These are phyloP conservation scores for Fistulinella prunicolor DNA, from an alignment of 768 basidiomycete genomes.

Conservation along the genomic window DNA sequence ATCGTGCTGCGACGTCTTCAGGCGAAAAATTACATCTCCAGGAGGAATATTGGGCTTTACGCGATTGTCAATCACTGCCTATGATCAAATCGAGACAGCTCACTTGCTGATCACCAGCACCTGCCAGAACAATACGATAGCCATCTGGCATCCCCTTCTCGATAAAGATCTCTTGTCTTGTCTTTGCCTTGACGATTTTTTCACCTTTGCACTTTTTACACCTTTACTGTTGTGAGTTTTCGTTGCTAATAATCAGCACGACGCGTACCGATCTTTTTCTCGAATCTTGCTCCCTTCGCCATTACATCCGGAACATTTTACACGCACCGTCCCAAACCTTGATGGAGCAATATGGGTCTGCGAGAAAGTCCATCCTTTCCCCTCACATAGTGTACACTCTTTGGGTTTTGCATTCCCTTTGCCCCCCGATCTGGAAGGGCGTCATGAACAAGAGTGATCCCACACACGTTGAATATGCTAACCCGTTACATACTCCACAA, in stretches of 20 bases:
- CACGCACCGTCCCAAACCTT: slow-evolving; percentile 49
- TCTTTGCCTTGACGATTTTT: slow-evolving; percentile 83
- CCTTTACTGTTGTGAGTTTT: slow-evolving; percentile 38
- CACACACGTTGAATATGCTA: slow-evolving; percentile 10
- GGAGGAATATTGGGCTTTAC: slow-evolving; percentile 79
- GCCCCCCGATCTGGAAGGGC: slow-evolving; percentile 64
- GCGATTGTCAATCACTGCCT: slow-evolving; percentile 5
- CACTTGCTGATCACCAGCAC: slow-evolving; percentile 90
- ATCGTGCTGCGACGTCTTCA: slow-evolving; percentile 65
- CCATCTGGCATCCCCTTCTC: slow-evolving; percentile 85
- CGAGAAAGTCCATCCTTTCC: slow-evolving; percentile 71
- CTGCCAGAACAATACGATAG: slow-evolving; percentile 83
- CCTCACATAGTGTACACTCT: slow-evolving; percentile 76
- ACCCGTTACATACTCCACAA: slow-evolving; percentile 83
- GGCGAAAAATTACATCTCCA: slow-evolving; percentile 86
- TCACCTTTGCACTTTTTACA: slow-evolving; percentile 96
- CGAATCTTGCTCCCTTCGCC: slow-evolving; percentile 69
- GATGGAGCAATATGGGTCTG: slow-evolving; percentile 53
- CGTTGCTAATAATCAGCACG: not conserved
- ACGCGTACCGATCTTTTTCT: slow-evolving; percentile 76
- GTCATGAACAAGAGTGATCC: slow-evolving; percentile 2
- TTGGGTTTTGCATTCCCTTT: slow-evolving; percentile 83
- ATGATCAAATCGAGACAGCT: slow-evolving; percentile 6
- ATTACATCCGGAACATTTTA: slow-evolving; percentile 64
- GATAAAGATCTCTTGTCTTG: slow-evolving; percentile 80